phyloP scores from a whole-genome alignment of 192 early-diverging fungal species.

The Mortierella antarctica region DNA sequence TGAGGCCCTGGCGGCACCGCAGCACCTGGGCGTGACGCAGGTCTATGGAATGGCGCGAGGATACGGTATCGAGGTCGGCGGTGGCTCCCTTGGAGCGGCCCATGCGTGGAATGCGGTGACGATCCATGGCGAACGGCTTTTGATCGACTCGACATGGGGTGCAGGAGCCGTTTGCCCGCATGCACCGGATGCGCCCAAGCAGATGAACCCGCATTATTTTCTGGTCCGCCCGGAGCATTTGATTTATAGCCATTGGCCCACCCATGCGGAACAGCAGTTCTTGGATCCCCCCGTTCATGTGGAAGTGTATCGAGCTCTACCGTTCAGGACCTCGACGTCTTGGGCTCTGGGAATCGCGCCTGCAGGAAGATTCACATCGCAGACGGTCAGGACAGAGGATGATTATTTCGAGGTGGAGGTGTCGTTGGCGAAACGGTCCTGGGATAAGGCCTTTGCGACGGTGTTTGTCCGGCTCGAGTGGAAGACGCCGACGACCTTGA shows the following conservation, averaged over 20 bases:
- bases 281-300: constrained; percentile 52
- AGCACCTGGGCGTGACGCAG: constrained; percentile 43
- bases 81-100: constrained; percentile 9
- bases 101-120: constrained; percentile 69
- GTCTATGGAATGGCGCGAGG: constrained; percentile 60
- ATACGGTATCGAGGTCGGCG: constrained; percentile 36
- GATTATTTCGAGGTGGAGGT: constrained; percentile 36
- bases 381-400: constrained; percentile 18
- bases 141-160: constrained; percentile 71
- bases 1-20: constrained; percentile 50
- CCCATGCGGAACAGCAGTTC: constrained; percentile 55
- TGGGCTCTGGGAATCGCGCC: constrained; percentile 18
- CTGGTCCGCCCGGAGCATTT: constrained; percentile 53
- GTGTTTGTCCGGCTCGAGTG: constrained; percentile 3
- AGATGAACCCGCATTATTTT: constrained; percentile 61
- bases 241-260: constrained; percentile 65
- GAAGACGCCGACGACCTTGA: constrained; percentile 1
- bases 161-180: constrained; percentile 30
- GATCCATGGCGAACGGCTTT: constrained; percentile 57
- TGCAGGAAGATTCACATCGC: not conserved
- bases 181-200: constrained; percentile 15
- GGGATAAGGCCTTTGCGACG: not conserved
- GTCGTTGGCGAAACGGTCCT: constrained; percentile 10
- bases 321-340: not conserved
- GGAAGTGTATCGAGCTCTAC: constrained; percentile 12